A percentile compares a stretch with the other conserved stretches of the same genome.
phyloP scores from a whole-genome alignment of 2,329 filamentous ascomycete genomes.

The Fusarium foetens region DNA sequence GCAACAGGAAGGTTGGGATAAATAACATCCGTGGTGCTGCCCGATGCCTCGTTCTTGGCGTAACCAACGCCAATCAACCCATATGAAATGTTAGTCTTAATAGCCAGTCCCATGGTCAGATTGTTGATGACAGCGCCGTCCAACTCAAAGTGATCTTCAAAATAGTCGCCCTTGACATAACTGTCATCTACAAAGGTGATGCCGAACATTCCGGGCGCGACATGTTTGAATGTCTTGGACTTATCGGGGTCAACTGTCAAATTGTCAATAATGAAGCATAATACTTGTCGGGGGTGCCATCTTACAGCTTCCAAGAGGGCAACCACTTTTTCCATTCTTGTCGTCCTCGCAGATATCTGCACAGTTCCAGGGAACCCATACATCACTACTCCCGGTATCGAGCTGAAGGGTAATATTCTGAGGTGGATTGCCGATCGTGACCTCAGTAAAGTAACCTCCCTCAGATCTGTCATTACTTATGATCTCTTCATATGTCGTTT shows the following conservation, averaged over 20 bases:
- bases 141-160: slow-evolving; percentile 66
- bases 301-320: slow-evolving; percentile 60
- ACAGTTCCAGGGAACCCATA: slow-evolving; percentile 63
- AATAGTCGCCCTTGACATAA: slow-evolving; percentile 66
- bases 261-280: slow-evolving; percentile 34
- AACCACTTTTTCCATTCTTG: slow-evolving; percentile 44
- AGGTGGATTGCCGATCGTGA: slow-evolving; percentile 65
- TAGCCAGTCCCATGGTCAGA: slow-evolving; percentile 68
- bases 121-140: slow-evolving; percentile 62
- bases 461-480: slow-evolving; percentile 57
- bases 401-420: slow-evolving; percentile 68
- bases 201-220: slow-evolving; percentile 58
- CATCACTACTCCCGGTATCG: slow-evolving; percentile 73
- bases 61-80: slow-evolving; percentile 72
- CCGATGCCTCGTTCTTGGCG: slow-evolving; percentile 61
- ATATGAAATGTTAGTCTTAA: slow-evolving; percentile 63
- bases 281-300: slow-evolving; percentile 10
- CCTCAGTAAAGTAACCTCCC: slow-evolving; percentile 66
- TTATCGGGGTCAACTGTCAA: slow-evolving; percentile 56
- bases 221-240: slow-evolving; percentile 59
- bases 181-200: slow-evolving; percentile 72
- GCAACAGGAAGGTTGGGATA: slow-evolving; percentile 72
- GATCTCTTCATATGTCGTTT: slow-evolving; percentile 53
- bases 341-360: slow-evolving; percentile 53
- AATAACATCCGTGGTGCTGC: slow-evolving; percentile 42